Percentiles rank a stretch among this genome's conserved stretches.
Conservation (phyloP, 768 basidiomycete species). For the Tricholoma sp. region DNA sequence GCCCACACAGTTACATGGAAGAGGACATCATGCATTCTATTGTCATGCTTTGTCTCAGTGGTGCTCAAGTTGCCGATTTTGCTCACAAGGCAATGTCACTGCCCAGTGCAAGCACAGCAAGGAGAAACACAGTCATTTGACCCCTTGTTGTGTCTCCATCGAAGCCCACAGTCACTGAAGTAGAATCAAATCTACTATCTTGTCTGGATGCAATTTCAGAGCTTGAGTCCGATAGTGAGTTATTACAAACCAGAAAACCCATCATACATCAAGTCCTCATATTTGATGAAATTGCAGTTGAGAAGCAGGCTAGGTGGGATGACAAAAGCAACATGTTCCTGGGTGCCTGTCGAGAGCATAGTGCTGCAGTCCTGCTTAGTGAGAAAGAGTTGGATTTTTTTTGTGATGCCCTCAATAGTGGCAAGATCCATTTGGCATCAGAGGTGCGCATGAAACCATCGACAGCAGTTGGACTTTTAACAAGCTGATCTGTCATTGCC, state of each 20-base stretch:
- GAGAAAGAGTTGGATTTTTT: no score
- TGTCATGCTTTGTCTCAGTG: constrained; percentile 5
- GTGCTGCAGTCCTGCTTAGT: no score
- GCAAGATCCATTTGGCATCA: no score
- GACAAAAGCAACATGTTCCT: neutral
- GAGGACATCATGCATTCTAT: constrained; percentile 10
- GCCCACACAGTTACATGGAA: constrained; percentile 11
- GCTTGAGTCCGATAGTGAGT: neutral
- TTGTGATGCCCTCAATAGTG: no score
- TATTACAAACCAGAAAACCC: neutral
- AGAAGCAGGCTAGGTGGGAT: constrained; percentile 6
- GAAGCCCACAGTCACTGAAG: neutral
- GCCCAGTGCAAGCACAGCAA: constrained; percentile 11
- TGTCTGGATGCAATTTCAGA: constrained; percentile 1
- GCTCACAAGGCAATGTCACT: constrained; percentile 8
- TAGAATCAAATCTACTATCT: constrained; percentile 1
- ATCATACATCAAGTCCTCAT: constrained; percentile 6
- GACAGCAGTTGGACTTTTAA: no score
- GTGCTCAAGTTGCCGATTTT: neutral
- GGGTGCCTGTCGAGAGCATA: neutral
- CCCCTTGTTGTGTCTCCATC: no score
- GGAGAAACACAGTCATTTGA: neutral
- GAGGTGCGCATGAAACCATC: no score
- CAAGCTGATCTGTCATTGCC: no score
- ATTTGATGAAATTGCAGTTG: constrained; percentile 9